phyloP scores from a whole-genome alignment of 2,329 filamentous ascomycete species.

The Aspergillus clavatus region DNA sequence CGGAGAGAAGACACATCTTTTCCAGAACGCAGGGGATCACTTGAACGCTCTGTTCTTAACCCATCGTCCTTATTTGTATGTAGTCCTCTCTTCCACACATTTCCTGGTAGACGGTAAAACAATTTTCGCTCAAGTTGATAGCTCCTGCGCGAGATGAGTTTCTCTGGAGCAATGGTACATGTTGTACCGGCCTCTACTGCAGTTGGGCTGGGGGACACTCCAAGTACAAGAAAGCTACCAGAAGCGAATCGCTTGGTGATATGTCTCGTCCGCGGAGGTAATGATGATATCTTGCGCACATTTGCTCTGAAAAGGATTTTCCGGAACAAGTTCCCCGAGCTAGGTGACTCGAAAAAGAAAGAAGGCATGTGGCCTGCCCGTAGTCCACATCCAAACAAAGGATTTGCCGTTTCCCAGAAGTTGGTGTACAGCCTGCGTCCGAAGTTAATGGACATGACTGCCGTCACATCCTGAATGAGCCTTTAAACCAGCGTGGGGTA shows the following conservation, averaged over 20 bases:
- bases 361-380: constrained; percentile 22
- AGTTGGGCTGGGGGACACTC: constrained; percentile 33
- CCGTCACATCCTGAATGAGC: constrained; percentile 40
- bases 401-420: constrained; percentile 36
- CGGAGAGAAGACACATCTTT: constrained; percentile 11
- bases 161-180: constrained; percentile 28
- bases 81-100: constrained; percentile 28
- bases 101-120: constrained; percentile 13
- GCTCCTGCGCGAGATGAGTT: constrained; percentile 25
- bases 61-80: constrained; percentile 25
- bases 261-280: constrained; percentile 30
- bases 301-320: constrained; percentile 13
- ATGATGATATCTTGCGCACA: constrained; percentile 17
- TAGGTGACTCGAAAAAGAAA: constrained; percentile 13
- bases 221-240: constrained; percentile 51
- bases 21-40: constrained; percentile 12
- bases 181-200: constrained; percentile 31
- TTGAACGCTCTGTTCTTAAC: constrained; percentile 12
- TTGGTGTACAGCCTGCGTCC: constrained; percentile 46
- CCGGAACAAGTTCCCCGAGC: constrained; percentile 9
- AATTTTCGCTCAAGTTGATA: constrained; percentile 16
- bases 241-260: constrained; percentile 52
- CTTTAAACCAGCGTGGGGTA: constrained; percentile 1
- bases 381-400: constrained; percentile 26
- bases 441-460: constrained; percentile 45